Conservation (phyloP, 1,284 basidiomycete genomes). For the Singerocomus inundabilis region DNA sequence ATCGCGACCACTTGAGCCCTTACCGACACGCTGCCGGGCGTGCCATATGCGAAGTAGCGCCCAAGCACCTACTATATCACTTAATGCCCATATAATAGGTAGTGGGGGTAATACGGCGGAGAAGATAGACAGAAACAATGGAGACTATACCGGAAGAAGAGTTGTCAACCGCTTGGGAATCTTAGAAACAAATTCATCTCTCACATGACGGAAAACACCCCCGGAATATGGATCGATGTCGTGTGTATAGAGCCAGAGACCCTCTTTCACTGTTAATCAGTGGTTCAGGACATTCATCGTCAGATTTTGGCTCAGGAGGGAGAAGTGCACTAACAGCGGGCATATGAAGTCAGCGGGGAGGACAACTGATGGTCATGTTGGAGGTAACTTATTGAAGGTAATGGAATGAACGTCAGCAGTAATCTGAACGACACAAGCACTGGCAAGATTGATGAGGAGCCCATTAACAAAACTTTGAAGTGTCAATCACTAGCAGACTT, state of each 20-base stretch:
- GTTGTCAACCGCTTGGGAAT: neutral
- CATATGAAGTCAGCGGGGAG: conserved; percentile 79
- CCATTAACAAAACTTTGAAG: conserved; percentile 11
- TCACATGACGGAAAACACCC: conserved; percentile 80
- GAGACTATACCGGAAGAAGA: conserved; percentile 54
- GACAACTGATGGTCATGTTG: conserved; percentile 73
- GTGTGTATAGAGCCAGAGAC: conserved; percentile 73
- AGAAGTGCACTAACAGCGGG: conserved; percentile 40
- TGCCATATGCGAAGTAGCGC: conserved; percentile 68
- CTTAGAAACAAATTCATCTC: conserved; percentile 22
- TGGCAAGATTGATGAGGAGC: conserved; percentile 24
- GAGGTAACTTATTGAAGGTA: conserved; percentile 40
- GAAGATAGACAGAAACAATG: conserved; percentile 77
- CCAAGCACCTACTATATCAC: conserved; percentile 67
- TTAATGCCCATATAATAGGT: conserved; percentile 67
- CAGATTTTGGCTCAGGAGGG: neutral
- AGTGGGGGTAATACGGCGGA: conserved; percentile 61
- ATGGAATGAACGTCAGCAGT: conserved; percentile 47
- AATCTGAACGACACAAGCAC: conserved; percentile 46
- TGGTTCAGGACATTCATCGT: neutral
- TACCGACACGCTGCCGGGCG: conserved; percentile 47
- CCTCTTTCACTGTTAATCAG: conserved; percentile 73
- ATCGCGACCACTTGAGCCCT: conserved; percentile 45
- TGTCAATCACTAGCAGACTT: neutral
- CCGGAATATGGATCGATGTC: conserved; percentile 83